Evolutionary conservation across 2,329 filamentous ascomycete species (phyloP), one percentile per base, ranked within the genome.

Genomic region (Elsinoe batatas): DNA sequence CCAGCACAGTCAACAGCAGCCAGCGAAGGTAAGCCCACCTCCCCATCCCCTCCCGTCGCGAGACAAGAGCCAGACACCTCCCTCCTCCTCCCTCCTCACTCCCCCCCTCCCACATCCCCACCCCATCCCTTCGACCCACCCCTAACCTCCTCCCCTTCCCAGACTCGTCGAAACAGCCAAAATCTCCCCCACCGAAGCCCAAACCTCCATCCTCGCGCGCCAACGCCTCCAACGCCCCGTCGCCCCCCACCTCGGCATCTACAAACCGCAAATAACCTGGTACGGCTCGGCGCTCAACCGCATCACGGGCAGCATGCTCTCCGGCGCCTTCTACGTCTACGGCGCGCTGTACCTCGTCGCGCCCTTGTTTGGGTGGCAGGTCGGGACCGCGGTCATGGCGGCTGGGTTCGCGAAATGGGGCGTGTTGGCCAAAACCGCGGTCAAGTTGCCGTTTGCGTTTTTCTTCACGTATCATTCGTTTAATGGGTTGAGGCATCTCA

Each of bases 211-310:
- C 72, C 88, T 96, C 68, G 84, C 80, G 65, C 76, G 82, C 67
- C 91, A 96, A 77, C 91, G 91, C 65, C 79, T 85, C 56, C 73
- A 79, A 67, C 91, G 91, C 53, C 91, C 91, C 68, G 79, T 95
- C 64, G 80, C 88, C 44, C 91, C 91, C 56, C 90, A 96, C 69
- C 81, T 96, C 60, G 70, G 74, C 67, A 91, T 94, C 80, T 96
- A 96, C 83, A 80, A 82, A 71, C 81, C 85, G 58, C 83, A 88
- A 72, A 87, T 96, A 74, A 93, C 88, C 64, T 95, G 84, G 85
- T 84, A 88, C 71, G 78, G 79, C 63, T 84, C 83, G 64, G 82
- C 77, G 57, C 79, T 88, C 73, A 87, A 90, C 76, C 89, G 91
- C 66, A 82, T 95, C 74, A 91, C 88, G n/a, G 91, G 88, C 65